Evolutionary conservation across 768 basidiomycete genomes (phyloP).

Genomic region (Clitopilus hobsonii): DNA sequence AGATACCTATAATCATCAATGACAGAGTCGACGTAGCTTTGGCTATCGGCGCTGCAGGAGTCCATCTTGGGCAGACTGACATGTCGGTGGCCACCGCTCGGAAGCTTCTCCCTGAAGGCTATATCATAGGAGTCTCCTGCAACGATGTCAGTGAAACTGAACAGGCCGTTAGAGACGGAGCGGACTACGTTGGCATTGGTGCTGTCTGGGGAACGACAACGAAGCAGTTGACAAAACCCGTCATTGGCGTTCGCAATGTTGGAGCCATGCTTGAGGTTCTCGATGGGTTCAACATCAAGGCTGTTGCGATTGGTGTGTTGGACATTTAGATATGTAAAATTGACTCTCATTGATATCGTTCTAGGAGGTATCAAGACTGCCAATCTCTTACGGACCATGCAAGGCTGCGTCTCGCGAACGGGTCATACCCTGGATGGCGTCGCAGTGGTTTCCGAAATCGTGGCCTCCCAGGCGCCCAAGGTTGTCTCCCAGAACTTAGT

Average conservation of each 20-base stretch:
- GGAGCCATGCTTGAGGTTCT: constrained; percentile 62
- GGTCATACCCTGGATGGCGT: constrained; percentile 70
- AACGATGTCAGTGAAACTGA: constrained; percentile 61
- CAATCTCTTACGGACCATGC: constrained; percentile 72
- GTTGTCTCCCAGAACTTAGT: constrained; percentile 43
- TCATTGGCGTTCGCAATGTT: constrained; percentile 71
- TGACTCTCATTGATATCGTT: not conserved
- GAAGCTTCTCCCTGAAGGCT: constrained; percentile 57
- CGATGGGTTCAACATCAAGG: constrained; percentile 57
- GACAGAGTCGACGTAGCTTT: constrained; percentile 86
- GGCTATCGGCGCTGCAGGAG: constrained; percentile 69
- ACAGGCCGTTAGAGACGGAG: constrained; percentile 57
- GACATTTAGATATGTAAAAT: not conserved
- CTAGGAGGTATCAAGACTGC: constrained; percentile 82
- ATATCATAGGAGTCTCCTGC: constrained; percentile 81
- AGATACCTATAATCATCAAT: constrained; percentile 82
- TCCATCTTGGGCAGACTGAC: constrained; percentile 89
- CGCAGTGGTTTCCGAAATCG: constrained; percentile 86
- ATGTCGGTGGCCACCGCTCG: constrained; percentile 69
- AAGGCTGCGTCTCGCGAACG: constrained; percentile 59
- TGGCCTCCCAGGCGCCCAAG: constrained; percentile 55
- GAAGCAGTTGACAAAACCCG: constrained; percentile 62
- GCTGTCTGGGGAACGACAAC: constrained; percentile 79
- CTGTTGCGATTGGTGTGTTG: constrained; percentile 78
- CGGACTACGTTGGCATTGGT: constrained; percentile 87